Evolutionary conservation across 176 grass and related monocot species (phyloP).

Genomic region (Avena eriantha): DNA sequence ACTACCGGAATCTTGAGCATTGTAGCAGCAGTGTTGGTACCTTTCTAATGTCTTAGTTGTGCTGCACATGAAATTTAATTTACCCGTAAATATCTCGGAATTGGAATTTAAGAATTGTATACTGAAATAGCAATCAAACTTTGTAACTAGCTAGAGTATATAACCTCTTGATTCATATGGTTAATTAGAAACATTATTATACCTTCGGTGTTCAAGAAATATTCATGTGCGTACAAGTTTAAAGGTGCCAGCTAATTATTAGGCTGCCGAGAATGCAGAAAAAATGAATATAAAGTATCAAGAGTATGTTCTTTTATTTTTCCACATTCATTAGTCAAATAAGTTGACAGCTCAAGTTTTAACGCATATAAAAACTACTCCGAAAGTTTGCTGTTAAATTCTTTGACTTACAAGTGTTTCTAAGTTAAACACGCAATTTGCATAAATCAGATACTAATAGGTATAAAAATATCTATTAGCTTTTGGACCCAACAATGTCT

Average conservation of each 20-base stretch:
- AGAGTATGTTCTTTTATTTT: not conserved
- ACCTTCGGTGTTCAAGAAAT: not conserved
- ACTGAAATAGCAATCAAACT: not conserved
- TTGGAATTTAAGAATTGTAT: not conserved
- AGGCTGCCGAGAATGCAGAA: not conserved
- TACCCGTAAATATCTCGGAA: not conserved
- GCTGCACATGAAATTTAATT: slow-evolving; percentile 42
- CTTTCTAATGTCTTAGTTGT: slow-evolving; percentile 78
- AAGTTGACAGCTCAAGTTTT: not conserved
- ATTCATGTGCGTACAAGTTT: no score
- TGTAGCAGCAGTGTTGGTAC: slow-evolving; percentile 86
- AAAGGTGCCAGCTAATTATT: not conserved
- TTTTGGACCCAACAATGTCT: not conserved
- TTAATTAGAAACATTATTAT: not conserved
- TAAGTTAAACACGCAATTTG: not conserved
- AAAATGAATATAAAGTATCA: not conserved
- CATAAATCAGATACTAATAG: not conserved
- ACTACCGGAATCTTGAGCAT: slow-evolving; percentile 72
- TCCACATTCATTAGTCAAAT: not conserved
- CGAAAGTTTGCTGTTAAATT: not conserved
- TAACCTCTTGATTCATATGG: not conserved
- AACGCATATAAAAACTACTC: no score
- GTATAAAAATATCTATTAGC: not conserved
- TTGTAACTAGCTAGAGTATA: not conserved
- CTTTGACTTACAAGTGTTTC: not conserved